phyloP scores from a whole-genome alignment of 1,139 yeast species.

The Scheffersomyces cryptocercus region DNA sequence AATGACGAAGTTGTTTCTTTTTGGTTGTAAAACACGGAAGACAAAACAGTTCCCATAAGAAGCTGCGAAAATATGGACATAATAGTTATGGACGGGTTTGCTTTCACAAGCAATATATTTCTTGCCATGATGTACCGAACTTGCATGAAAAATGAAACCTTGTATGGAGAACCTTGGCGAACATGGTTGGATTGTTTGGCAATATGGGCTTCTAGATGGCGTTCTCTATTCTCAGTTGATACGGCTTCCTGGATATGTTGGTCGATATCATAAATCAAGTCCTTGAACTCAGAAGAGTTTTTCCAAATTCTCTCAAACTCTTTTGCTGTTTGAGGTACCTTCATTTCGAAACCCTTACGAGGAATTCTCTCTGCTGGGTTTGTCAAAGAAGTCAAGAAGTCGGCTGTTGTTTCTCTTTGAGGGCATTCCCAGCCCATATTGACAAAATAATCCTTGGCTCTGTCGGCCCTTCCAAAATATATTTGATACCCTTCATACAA shows the following conservation, averaged over 20 bases:
- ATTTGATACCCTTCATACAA: constrained; percentile 47
- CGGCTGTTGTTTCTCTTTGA: constrained; percentile 66
- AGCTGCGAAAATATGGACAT: constrained; percentile 27
- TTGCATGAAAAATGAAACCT: constrained; percentile 37
- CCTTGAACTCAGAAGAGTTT: constrained; percentile 18
- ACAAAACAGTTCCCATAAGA: constrained; percentile 33
- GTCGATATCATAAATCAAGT: constrained; percentile 20
- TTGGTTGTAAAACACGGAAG: constrained; percentile 56
- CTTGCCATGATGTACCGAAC: constrained; percentile 28
- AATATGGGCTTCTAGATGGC: constrained; percentile 21
- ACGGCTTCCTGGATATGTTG: constrained; percentile 10
- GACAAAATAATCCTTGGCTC: constrained; percentile 46
- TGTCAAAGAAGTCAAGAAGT: constrained; percentile 57
- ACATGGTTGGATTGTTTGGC: constrained; percentile 31
- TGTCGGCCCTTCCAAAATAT: constrained; percentile 37
- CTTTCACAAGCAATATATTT: constrained; percentile 26
- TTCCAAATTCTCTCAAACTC: constrained; percentile 30
- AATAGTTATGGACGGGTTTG: constrained; percentile 32
- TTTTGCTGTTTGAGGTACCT: constrained; percentile 26
- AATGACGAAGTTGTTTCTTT: constrained; percentile 51
- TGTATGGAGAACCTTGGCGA: constrained; percentile 29
- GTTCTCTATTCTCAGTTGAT: neutral
- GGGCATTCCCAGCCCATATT: constrained; percentile 61
- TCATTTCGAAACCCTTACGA: constrained; percentile 46
- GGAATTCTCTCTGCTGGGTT: constrained; percentile 68